Conservation (phyloP, 441 rosid genomes). For the Arabidopsis hybrid region DNA sequence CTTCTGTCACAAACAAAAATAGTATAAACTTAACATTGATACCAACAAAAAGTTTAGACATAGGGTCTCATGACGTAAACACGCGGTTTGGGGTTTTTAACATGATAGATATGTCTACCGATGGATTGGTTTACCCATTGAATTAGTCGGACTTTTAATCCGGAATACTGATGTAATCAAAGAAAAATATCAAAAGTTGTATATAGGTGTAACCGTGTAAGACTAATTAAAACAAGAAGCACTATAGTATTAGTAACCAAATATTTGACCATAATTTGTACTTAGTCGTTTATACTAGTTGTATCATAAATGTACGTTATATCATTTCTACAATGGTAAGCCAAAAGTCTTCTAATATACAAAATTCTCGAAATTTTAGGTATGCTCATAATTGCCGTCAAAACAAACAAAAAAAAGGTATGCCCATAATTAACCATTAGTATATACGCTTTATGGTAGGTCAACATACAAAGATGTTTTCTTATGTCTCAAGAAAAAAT, state of each 20-base stretch:
- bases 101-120: too few relatives aligned
- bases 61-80: too few relatives aligned
- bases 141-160: too few relatives aligned
- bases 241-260: background rate
- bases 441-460: constrained; percentile 13
- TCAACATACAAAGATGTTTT: constrained; percentile 24
- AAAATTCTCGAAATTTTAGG: constrained; percentile 2
- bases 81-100: too few relatives aligned
- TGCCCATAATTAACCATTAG: constrained; percentile 30
- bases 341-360: background rate
- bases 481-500: constrained; percentile 11
- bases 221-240: background rate
- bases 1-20: too few relatives aligned
- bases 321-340: background rate
- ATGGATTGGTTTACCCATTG: too few relatives aligned
- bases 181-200: background rate
- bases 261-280: background rate
- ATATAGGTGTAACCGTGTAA: background rate
- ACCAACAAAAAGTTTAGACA: too few relatives aligned
- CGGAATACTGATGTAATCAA: too few relatives aligned
- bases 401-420: background rate
- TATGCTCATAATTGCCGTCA: constrained; percentile 16
- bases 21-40: too few relatives aligned
- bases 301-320: background rate
- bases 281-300: background rate